Base-by-base conservation (phyloP, 2,329 filamentous ascomycete genomes). In the Xylariaceae sp. region DNA sequence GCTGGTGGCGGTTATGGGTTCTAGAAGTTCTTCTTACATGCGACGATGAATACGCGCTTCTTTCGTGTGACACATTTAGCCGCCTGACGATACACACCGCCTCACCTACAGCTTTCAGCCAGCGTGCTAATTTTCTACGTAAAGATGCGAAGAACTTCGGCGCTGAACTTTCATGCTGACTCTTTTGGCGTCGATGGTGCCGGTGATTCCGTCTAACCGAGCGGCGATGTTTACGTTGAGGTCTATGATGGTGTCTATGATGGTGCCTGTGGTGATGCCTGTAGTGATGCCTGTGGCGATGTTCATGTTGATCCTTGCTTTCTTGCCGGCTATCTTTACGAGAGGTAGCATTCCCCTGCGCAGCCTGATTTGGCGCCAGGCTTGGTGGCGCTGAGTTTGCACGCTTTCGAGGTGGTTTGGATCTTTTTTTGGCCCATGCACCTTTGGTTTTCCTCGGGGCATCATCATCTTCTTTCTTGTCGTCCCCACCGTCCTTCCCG, bases 81-180 rank as follows among this genome's bases (percentile, higher is more conserved):
- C 46, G n/a, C 17, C 17, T 33, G 6, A 21, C 29, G 2, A 47
- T 28, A 16, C 19, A n/a, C 6, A 1, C 24, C 28, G 8, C 36
- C 33, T 8, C 43, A 19, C 40, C 14, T 1, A 54, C 53, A 19
- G 56, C 29, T 1, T 54, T 7, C 19, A 60, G 31, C 23, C 58
- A 24, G 5, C 44, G 50, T n/a, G 49, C 58, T 3, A 60, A n/a
- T 12, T 60, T 60, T 4, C 58, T 19, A 0, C 58, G 58, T n/a
- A 60, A 29, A 1, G 53, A 58, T 0, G 53, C 45, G 40, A 60
- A 60, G 54, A 60, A 60, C 17, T 54, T 50, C 0, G 49, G 54
- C 49, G 12, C 26, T 40, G 24, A 41, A 40, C 8, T 14, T 44
- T 1, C 45, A 46, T n/a, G n/a, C 5, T 54, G 44, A 9, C 47